phyloP scores from a whole-genome alignment of 2,329 filamentous ascomycete species.

The Dendrostoma leiphaemia region DNA sequence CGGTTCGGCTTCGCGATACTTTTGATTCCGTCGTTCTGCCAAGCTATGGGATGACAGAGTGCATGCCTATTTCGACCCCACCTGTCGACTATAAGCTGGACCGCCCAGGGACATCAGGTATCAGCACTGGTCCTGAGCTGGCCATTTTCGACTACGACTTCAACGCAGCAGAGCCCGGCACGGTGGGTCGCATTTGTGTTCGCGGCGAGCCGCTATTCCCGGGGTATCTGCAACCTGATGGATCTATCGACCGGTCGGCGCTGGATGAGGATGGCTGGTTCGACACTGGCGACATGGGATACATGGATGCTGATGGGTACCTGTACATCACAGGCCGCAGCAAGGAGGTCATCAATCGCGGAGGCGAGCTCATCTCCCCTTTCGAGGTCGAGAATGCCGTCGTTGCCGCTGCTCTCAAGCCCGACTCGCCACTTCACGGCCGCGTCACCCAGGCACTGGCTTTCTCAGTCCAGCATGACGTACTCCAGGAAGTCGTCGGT shows the following conservation, averaged over 20 bases:
- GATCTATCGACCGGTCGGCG: slow-evolving; percentile 68
- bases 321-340: slow-evolving; percentile 86
- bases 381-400: slow-evolving; percentile 78
- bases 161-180: slow-evolving; percentile 64
- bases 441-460: slow-evolving; percentile 11
- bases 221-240: slow-evolving; percentile 78
- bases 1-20: slow-evolving; percentile 73
- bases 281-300: slow-evolving; percentile 84
- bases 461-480: slow-evolving; percentile 13
- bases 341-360: slow-evolving; percentile 91
- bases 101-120: slow-evolving; percentile 71
- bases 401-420: slow-evolving; percentile 10
- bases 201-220: slow-evolving; percentile 78
- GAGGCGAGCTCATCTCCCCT: slow-evolving; percentile 84
- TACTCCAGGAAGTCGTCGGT: slow-evolving; percentile 16
- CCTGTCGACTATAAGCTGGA: slow-evolving; percentile 61
- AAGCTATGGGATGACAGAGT: slow-evolving; percentile 92
- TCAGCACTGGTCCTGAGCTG: slow-evolving; percentile 81
- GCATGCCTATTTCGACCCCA: slow-evolving; percentile 81
- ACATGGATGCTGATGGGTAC: slow-evolving; percentile 76
- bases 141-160: slow-evolving; percentile 72
- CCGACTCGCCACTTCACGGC: neutral
- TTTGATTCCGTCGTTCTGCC: slow-evolving; percentile 81
- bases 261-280: slow-evolving; percentile 80
- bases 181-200: slow-evolving; percentile 81